Evolutionary conservation across 108 stramenopile species (phyloP), one percentile per base, ranked within the genome.

Genomic region (Cylindrotheca closterium): DNA sequence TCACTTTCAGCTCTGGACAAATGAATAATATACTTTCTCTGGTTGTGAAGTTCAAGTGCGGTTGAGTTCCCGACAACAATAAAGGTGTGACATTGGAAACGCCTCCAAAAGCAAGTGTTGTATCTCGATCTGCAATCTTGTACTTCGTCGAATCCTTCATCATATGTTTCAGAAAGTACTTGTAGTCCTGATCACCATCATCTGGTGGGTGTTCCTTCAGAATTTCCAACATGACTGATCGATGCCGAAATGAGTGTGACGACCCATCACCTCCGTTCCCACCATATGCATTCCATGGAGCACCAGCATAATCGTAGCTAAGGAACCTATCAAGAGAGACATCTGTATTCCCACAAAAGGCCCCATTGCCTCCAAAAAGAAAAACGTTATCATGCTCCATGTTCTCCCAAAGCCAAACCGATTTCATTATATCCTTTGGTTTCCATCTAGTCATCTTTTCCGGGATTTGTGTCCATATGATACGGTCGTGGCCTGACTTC

Each of bases 1-100:
- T 79, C 2, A 75, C 30, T 50, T 79, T 79, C 18, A 76, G 34
- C 63, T 85, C 84, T 18, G 84, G 84, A 68, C 84, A 85, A 8
- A 58, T 53, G 12, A 58, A 31, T 24, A 85, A 67, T 12, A 85
- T 8, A 18, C 52, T 30, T 21, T 85, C 77, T 47, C 84, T 63
- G 1, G 51, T 34, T 2, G 30, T 55, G 33, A 46, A 77, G 23
- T 75, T 52, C 64, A 81, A 30, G 3, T 69, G 48, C 10, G 77
- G 63, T 19, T 65, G 77, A 4, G 80, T 85, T 45, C 84, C 84
- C 10, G 80, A 63, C 10, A 81, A 55, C 2, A 81, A 31, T 37
- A 78, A 58, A 3, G 84, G 80, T 24, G 78, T 58, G 2, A 26
- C 55, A 28, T 65, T 58, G 17, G 32, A 45, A 33, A 64, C 33